Conservation (phyloP, 2,329 filamentous ascomycete species). For the Colletotrichum zoysiae region DNA sequence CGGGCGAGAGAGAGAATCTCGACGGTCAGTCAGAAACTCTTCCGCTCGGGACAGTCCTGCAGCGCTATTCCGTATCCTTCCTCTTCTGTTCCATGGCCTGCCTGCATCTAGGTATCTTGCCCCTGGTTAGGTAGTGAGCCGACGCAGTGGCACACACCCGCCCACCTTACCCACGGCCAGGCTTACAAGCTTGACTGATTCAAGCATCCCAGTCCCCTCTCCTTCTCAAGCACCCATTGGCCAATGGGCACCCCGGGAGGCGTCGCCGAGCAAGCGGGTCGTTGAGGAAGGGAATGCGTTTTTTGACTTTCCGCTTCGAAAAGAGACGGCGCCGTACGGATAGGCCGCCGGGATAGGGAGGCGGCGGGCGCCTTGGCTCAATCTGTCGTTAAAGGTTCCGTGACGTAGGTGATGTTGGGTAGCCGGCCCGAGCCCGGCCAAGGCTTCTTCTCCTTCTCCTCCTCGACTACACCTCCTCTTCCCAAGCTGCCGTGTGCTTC, state of each 20-base stretch:
- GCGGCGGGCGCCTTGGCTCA: background rate
- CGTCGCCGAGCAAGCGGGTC: background rate
- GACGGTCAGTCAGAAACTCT: background rate
- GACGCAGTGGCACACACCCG: background rate
- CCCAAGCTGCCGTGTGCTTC: background rate
- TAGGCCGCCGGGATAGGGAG: background rate
- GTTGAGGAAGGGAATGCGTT: background rate
- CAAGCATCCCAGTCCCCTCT: background rate
- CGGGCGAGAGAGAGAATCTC: background rate
- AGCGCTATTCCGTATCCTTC: slow-evolving; percentile 23
- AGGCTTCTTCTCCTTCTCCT: background rate
- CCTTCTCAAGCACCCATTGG: background rate
- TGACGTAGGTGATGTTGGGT: slow-evolving; percentile 29
- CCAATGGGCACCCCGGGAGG: background rate
- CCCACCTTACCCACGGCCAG: slow-evolving; percentile 2
- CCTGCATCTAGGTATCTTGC: background rate
- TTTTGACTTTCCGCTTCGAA: background rate
- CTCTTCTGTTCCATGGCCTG: background rate
- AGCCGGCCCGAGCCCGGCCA: background rate
- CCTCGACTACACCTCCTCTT: background rate
- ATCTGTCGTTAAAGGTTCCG: background rate
- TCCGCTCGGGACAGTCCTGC: background rate
- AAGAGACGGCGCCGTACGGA: background rate
- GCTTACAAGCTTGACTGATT: background rate
- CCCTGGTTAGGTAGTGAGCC: background rate